phyloP scores from a whole-genome alignment of 2,329 filamentous ascomycete genomes.

The Cercospora zeina region DNA sequence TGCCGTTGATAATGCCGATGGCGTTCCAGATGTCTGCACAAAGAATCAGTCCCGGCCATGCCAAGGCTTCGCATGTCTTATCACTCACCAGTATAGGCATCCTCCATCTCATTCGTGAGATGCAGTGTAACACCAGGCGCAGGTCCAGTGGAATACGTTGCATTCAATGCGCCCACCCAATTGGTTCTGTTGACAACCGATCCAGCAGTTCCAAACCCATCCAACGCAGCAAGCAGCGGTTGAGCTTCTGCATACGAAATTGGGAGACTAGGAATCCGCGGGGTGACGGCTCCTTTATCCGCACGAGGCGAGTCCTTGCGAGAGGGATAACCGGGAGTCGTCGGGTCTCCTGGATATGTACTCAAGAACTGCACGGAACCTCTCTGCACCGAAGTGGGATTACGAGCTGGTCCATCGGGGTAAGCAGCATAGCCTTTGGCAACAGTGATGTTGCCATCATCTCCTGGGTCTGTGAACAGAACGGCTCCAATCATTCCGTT shows the following conservation, averaged over 20 bases:
- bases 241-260: slow-evolving; percentile 81
- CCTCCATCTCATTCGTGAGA: slow-evolving; percentile 76
- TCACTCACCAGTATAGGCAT: slow-evolving; percentile 61
- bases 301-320: slow-evolving; percentile 74
- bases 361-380: slow-evolving; percentile 61
- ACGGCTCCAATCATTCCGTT: slow-evolving; percentile 14
- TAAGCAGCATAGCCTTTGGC: slow-evolving; percentile 49
- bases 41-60: background rate
- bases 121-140: slow-evolving; percentile 71
- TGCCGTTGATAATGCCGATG: slow-evolving; percentile 68
- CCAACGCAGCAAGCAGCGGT: slow-evolving; percentile 76
- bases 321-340: slow-evolving; percentile 83
- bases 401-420: slow-evolving; percentile 47
- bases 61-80: background rate
- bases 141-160: slow-evolving; percentile 79
- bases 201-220: slow-evolving; percentile 71
- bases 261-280: slow-evolving; percentile 80
- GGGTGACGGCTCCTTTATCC: slow-evolving; percentile 64
- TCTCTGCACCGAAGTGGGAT: slow-evolving; percentile 50
- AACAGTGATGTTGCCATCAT: slow-evolving; percentile 32
- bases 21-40: slow-evolving; percentile 69
- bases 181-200: slow-evolving; percentile 54
- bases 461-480: slow-evolving; percentile 1
- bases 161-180: slow-evolving; percentile 67
- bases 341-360: slow-evolving; percentile 66